Conservation (phyloP, 208 protist genomes). For the Crithidia acanthocephali region DNA sequence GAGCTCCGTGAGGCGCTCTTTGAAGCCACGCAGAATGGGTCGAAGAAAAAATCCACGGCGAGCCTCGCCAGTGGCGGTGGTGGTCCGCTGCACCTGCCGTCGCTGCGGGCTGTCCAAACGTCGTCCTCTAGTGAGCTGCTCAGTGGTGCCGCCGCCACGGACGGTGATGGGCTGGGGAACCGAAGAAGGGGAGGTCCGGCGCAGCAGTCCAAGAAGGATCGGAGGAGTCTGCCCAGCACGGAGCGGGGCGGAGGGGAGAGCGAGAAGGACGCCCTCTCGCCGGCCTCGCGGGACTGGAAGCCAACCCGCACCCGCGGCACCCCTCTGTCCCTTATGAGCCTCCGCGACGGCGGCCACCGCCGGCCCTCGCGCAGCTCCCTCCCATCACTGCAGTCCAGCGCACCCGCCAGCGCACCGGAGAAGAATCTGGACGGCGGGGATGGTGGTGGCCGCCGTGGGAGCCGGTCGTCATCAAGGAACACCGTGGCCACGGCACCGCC, state of each 20-base stretch:
- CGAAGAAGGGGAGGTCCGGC: neutral
- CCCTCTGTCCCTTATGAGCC: slow-evolving; percentile 10
- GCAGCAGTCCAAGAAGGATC: neutral
- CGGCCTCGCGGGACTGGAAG: slow-evolving; percentile 1
- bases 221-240: neutral
- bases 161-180: neutral
- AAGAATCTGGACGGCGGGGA: neutral
- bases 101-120: neutral
- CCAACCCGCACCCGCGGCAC: slow-evolving; percentile 9
- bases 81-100: neutral
- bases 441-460: neutral
- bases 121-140: neutral
- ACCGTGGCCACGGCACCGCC: neutral
- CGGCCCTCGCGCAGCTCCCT: neutral
- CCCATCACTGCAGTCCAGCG: neutral
- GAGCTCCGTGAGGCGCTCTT: slow-evolving; percentile 23
- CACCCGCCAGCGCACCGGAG: slow-evolving; percentile 2
- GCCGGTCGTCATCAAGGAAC: neutral
- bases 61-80: neutral
- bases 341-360: neutral
- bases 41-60: neutral
- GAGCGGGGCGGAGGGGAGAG: neutral
- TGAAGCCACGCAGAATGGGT: slow-evolving; percentile 13
- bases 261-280: neutral
- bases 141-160: neutral